These are phyloP conservation scores for Leccinum aurantiacum DNA, from an alignment of 768 basidiomycete genomes.

Conservation along the genomic window DNA sequence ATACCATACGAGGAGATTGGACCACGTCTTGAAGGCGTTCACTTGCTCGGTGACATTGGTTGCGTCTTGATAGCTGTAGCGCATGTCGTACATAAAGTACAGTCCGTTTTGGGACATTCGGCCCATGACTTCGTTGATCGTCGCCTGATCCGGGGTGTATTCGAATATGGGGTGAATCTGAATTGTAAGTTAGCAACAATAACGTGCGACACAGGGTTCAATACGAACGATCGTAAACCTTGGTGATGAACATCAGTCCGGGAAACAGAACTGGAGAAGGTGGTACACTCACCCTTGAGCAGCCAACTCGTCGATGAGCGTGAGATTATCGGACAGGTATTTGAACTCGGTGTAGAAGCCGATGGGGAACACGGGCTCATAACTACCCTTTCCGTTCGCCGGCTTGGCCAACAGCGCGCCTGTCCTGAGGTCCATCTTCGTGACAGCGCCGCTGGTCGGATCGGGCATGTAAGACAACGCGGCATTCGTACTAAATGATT, in stretches of 20 bases:
- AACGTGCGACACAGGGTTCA: not conserved
- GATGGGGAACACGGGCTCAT: conserved; percentile 49
- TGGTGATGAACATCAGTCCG: not conserved
- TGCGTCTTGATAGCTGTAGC: conserved; percentile 62
- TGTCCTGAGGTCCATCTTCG: conserved; percentile 61
- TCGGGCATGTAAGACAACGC: conserved; percentile 49
- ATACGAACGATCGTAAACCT: conserved; percentile 34
- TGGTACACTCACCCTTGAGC: conserved; percentile 25
- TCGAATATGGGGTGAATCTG: conserved; percentile 71
- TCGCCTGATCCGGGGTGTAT: conserved; percentile 55
- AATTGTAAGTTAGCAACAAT: conserved; percentile 8
- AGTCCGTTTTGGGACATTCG: conserved; percentile 61
- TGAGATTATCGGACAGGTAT: conserved; percentile 17
- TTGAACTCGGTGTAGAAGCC: conserved; percentile 47
- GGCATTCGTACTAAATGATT: conserved; percentile 44
- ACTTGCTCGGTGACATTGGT: conserved; percentile 65
- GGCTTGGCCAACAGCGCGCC: conserved; percentile 53
- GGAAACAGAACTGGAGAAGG: not conserved
- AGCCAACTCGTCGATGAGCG: conserved; percentile 33
- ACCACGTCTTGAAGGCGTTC: conserved; percentile 60
- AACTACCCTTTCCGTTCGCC: conserved; percentile 46
- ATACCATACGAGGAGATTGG: conserved; percentile 71
- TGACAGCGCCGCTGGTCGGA: conserved; percentile 47
- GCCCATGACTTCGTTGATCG: conserved; percentile 48
- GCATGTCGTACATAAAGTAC: conserved; percentile 85